Conservation (phyloP, 768 basidiomycete species). For the Leccinellum luteum region DNA sequence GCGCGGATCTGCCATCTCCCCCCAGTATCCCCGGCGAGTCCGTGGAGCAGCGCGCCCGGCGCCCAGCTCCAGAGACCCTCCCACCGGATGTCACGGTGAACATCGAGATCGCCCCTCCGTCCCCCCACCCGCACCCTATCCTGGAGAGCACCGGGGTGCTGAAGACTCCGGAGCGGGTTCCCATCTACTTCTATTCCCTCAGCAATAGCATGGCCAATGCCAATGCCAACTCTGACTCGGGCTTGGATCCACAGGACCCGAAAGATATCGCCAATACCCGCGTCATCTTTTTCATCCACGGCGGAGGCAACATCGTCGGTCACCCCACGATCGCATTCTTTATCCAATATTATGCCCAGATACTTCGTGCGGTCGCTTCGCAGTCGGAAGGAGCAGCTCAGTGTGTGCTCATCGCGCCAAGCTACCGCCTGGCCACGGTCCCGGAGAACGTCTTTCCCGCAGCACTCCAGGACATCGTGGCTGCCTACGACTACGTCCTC, state of each 20-base stretch:
- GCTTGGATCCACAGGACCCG: not conserved
- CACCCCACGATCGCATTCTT: conserved; percentile 13
- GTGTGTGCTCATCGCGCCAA: conserved; percentile 19
- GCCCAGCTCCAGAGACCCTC: not conserved
- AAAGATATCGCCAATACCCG: not conserved
- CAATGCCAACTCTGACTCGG: not conserved
- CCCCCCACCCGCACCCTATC: not conserved
- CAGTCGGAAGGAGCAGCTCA: not conserved
- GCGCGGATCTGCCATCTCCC: not conserved
- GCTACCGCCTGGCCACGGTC: conserved; percentile 24
- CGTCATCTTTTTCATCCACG: conserved; percentile 26
- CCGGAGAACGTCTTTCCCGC: conserved; percentile 25
- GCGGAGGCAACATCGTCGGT: conserved; percentile 17
- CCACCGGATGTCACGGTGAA: conserved; percentile 5
- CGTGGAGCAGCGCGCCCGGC: conserved; percentile 12
- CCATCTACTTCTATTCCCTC: conserved; percentile 20
- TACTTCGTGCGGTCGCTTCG: conserved; percentile 11
- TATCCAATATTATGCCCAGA: not conserved
- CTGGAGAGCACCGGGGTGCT: not conserved
- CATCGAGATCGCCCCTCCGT: conserved; percentile 20
- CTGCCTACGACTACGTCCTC: conserved; percentile 28
- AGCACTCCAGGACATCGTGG: conserved; percentile 20
- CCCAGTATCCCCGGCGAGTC: not conserved
- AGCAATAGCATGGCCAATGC: not conserved
- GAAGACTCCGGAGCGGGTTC: conserved; percentile 18